Conservation (phyloP, 2,329 filamentous ascomycete species). For the Sporothrix brunneoviolacea region DNA sequence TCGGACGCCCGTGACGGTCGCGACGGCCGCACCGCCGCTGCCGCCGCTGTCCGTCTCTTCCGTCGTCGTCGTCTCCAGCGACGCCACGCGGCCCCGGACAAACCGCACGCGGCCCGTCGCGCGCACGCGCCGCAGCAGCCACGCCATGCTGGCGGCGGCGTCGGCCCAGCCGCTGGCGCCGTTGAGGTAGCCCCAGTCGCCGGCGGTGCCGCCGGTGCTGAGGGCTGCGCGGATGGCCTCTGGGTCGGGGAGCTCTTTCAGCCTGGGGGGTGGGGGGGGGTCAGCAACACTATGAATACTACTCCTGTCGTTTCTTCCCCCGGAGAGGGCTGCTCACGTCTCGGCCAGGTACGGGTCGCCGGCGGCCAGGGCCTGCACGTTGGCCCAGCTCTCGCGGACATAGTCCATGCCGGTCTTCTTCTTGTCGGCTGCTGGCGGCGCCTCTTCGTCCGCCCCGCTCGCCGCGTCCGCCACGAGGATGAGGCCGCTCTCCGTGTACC, state of each 20-base stretch:
- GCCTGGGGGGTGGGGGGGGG: slow-evolving; percentile 15
- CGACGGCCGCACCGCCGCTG: too few relatives aligned
- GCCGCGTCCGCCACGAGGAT: slow-evolving; percentile 51
- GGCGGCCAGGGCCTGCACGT: slow-evolving; percentile 48
- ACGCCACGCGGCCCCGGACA: slow-evolving; percentile 41
- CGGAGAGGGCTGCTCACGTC: neutral
- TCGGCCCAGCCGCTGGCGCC: slow-evolving; percentile 72
- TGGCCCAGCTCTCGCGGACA: slow-evolving; percentile 52
- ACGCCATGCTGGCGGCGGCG: slow-evolving; percentile 63
- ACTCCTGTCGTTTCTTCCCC: too few relatives aligned
- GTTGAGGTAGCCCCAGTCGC: slow-evolving; percentile 68
- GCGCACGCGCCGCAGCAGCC: slow-evolving; percentile 49
- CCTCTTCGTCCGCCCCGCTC: too few relatives aligned
- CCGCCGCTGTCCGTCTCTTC: slow-evolving; percentile 22
- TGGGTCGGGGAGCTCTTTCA: slow-evolving; percentile 37
- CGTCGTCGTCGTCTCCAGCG: slow-evolving; percentile 27
- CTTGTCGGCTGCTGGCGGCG: slow-evolving; percentile 17
- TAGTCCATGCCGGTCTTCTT: slow-evolving; percentile 50
- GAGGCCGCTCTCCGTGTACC: slow-evolving; percentile 66
- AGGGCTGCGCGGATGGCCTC: slow-evolving; percentile 39
- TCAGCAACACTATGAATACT: too few relatives aligned
- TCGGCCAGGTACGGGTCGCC: slow-evolving; percentile 23
- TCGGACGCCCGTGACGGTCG: too few relatives aligned
- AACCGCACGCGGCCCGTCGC: slow-evolving; percentile 50
- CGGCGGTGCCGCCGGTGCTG: slow-evolving; percentile 46